Percentiles rank a stretch among this genome's conserved stretches.
Evolutionary conservation across 768 basidiomycete genomes (phyloP).

Genomic region (Auricularia sp.): DNA sequence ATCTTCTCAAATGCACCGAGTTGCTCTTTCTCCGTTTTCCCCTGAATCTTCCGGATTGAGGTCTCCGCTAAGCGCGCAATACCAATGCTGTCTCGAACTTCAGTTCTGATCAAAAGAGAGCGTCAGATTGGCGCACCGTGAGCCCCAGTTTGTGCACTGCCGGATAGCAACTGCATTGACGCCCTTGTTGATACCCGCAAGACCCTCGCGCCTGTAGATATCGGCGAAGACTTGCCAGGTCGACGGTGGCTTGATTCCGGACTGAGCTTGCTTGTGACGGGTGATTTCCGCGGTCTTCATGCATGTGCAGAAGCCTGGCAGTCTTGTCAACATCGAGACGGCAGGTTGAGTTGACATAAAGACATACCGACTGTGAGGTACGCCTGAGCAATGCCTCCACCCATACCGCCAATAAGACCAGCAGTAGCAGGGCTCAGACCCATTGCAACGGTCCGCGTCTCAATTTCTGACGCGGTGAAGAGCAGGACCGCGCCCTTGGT

Average conservation of each 20-base stretch:
- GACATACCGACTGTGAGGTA: constrained; percentile 98
- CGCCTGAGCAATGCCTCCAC: constrained; percentile 93
- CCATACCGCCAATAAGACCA: constrained; percentile 93
- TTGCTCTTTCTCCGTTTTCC: constrained; percentile 67
- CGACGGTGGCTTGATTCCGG: constrained; percentile 77
- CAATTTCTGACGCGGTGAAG: constrained; percentile 93
- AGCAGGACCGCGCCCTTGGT: constrained; percentile 95
- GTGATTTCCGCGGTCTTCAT: constrained; percentile 99
- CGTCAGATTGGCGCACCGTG: constrained; percentile 45
- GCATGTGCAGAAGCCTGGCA: constrained; percentile 89
- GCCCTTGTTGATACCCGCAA: constrained; percentile 97
- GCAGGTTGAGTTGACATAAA: constrained; percentile 1
- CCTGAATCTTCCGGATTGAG: constrained; percentile 64
- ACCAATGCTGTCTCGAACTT: constrained; percentile 62
- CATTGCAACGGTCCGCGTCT: constrained; percentile 50
- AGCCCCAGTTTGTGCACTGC: constrained; percentile 91
- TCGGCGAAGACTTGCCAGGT: constrained; percentile 94
- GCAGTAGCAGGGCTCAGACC: constrained; percentile 74
- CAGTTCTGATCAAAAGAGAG: constrained; percentile 3
- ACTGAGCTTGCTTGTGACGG: constrained; percentile 80
- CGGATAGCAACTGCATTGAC: constrained; percentile 91
- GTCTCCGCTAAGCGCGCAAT: constrained; percentile 89
- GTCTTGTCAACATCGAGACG: constrained; percentile 4
- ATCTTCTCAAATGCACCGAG: constrained; percentile 80
- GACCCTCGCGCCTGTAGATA: constrained; percentile 87